Percentiles rank a stretch among this genome's conserved stretches.
phyloP scores from a whole-genome alignment of 1,284 basidiomycete genomes.

The Ustilago tritici region DNA sequence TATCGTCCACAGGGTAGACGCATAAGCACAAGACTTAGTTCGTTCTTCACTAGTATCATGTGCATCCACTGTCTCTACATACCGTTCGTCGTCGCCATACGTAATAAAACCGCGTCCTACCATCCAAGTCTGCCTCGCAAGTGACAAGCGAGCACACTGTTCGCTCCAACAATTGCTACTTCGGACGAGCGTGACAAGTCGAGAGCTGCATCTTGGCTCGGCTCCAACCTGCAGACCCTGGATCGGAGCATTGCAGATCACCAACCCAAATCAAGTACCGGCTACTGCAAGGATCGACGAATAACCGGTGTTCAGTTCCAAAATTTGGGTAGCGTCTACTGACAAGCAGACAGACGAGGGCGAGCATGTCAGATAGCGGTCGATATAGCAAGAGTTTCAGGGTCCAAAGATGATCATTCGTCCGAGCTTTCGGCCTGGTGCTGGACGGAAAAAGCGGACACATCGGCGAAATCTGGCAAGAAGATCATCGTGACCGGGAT shows the following conservation, averaged over 20 bases:
- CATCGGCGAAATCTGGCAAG: conserved; percentile 5
- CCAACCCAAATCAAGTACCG: neutral
- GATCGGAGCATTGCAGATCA: conserved; percentile 2
- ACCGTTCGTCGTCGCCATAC: too few relatives aligned
- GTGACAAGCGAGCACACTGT: too few relatives aligned
- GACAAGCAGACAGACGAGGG: neutral
- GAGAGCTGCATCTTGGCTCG: neutral
- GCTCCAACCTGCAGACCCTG: neutral
- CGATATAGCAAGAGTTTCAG: neutral
- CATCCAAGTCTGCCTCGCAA: too few relatives aligned
- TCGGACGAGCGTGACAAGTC: too few relatives aligned
- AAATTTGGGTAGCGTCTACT: neutral
- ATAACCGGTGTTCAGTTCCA: neutral
- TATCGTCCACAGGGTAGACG: too few relatives aligned
- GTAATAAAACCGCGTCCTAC: too few relatives aligned
- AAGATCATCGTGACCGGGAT: neutral
- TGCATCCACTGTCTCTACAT: neutral
- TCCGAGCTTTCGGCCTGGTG: neutral
- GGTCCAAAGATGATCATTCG: conserved; percentile 4
- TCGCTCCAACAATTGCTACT: too few relatives aligned
- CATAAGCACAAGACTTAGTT: too few relatives aligned
- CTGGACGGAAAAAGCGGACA: conserved; percentile 13
- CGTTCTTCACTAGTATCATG: neutral
- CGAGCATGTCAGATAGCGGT: conserved; percentile 2
- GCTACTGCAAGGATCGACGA: conserved; percentile 1